phyloP scores from a whole-genome alignment of 2,329 filamentous ascomycete genomes.

The Venturia asperata region DNA sequence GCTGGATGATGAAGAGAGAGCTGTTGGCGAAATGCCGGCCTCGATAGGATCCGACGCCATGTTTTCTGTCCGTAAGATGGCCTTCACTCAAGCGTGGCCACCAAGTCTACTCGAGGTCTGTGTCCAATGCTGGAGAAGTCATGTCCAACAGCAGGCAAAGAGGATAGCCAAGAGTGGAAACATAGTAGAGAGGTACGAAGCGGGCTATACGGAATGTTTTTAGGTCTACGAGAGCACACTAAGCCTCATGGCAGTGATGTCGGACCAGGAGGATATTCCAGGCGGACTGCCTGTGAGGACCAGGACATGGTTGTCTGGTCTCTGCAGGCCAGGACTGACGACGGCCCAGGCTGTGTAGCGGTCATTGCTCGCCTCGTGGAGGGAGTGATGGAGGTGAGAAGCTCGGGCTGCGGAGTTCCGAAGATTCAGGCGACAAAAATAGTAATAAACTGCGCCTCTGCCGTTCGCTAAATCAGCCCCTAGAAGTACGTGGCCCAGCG shows the following conservation, averaged over 20 bases:
- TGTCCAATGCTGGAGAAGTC: too few species aligned
- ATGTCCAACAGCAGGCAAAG: neutral
- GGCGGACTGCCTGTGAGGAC: neutral
- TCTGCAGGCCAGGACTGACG: neutral
- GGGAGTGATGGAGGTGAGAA: neutral
- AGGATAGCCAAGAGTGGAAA: neutral
- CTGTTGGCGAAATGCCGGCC: conserved; percentile 1
- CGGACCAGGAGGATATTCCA: neutral
- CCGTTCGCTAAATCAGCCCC: neutral
- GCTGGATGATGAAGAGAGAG: neutral
- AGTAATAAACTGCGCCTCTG: conserved; percentile 7
- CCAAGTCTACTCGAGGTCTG: neutral
- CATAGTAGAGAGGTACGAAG: neutral
- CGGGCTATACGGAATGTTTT: conserved; percentile 2
- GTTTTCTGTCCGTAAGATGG: neutral
- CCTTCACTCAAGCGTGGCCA: neutral
- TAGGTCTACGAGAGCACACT: neutral
- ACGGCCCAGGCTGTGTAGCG: neutral
- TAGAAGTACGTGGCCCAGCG: neutral
- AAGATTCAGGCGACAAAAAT: neutral
- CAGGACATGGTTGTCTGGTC: neutral
- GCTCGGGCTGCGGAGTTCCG: neutral
- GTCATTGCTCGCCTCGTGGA: neutral
- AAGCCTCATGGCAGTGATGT: neutral
- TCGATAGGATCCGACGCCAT: conserved; percentile 4